phyloP scores from a whole-genome alignment of 2,329 filamentous ascomycete species.

The Aspergillus tubingensis region DNA sequence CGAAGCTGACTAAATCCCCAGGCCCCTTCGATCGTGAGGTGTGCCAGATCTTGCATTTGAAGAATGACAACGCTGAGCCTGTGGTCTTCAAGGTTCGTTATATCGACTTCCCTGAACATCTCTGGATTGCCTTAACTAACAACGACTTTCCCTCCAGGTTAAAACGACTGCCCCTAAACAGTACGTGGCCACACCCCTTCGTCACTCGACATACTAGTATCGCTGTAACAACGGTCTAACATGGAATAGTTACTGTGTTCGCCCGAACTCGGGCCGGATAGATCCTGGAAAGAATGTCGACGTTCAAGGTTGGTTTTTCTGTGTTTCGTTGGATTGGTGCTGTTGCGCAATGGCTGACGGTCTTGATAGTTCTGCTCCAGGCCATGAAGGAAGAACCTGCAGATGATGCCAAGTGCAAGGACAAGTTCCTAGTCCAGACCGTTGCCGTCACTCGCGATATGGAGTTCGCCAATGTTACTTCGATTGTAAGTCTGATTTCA shows the following conservation, averaged over 20 bases:
- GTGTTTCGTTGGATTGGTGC: background rate
- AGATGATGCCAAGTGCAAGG: slow-evolving; percentile 82
- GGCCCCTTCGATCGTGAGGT: slow-evolving; percentile 67
- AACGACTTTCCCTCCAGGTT: slow-evolving; percentile 60
- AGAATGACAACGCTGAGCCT: slow-evolving; percentile 59
- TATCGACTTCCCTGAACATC: background rate
- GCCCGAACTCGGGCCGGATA: slow-evolving; percentile 94
- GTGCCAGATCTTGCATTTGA: slow-evolving; percentile 61
- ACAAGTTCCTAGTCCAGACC: slow-evolving; percentile 97
- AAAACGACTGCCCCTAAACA: slow-evolving; percentile 99
- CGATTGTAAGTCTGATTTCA: slow-evolving; percentile 65
- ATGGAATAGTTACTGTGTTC: slow-evolving; percentile 81
- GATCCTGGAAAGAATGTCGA: slow-evolving; percentile 87
- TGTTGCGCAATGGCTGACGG: slow-evolving; percentile 25
- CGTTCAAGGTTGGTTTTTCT: slow-evolving; percentile 70
- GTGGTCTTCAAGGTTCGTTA: slow-evolving; percentile 64
- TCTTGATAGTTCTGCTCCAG: slow-evolving; percentile 76
- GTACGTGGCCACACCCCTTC: slow-evolving; percentile 58
- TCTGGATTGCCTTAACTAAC: slow-evolving; percentile 28
- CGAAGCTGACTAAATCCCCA: slow-evolving; percentile 37
- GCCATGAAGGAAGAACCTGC: slow-evolving; percentile 96
- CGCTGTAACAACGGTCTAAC: slow-evolving; percentile 23
- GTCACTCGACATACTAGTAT: slow-evolving; percentile 1
- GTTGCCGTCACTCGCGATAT: slow-evolving; percentile 80
- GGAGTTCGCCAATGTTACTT: slow-evolving; percentile 76